These are phyloP conservation scores for Triadica sebifera DNA, from an alignment of 345 rosid species.

Conservation along the genomic window DNA sequence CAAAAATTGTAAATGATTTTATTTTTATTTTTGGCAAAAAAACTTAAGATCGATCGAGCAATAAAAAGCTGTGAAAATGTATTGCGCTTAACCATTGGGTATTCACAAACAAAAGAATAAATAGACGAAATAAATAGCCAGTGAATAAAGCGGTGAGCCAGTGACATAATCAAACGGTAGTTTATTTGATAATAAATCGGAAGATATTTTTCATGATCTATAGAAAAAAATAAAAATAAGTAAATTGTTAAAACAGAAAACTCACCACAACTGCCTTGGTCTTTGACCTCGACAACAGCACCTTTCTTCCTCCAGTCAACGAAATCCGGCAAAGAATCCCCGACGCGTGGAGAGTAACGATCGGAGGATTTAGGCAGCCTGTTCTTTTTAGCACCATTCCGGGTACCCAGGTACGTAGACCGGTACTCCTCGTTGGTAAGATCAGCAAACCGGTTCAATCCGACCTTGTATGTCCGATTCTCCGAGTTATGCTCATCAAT, in stretches of 20 bases:
- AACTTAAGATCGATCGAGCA: no score
- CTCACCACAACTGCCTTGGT: conserved; percentile 85
- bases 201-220: no score
- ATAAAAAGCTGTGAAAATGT: no score
- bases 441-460: conserved; percentile 87
- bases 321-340: conserved; percentile 61
- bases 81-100: no score
- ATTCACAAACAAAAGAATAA: no score
- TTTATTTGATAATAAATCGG: no score
- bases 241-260: background rate
- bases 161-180: no score
- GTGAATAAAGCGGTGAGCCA: no score
- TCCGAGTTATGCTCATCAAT: conserved; percentile 72
- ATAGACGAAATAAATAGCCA: no score
- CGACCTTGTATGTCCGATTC: conserved; percentile 58
- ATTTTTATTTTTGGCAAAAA: no score
- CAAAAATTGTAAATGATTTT: no score
- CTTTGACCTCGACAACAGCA: conserved; percentile 74
- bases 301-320: conserved; percentile 86
- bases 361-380: conserved; percentile 42
- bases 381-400: conserved; percentile 38
- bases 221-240: no score
- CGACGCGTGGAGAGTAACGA: conserved; percentile 54
- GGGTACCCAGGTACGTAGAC: conserved; percentile 58
- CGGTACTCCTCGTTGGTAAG: conserved; percentile 91